phyloP scores from a whole-genome alignment of 352 stramenopile species.

The Phytophthora vignae region DNA sequence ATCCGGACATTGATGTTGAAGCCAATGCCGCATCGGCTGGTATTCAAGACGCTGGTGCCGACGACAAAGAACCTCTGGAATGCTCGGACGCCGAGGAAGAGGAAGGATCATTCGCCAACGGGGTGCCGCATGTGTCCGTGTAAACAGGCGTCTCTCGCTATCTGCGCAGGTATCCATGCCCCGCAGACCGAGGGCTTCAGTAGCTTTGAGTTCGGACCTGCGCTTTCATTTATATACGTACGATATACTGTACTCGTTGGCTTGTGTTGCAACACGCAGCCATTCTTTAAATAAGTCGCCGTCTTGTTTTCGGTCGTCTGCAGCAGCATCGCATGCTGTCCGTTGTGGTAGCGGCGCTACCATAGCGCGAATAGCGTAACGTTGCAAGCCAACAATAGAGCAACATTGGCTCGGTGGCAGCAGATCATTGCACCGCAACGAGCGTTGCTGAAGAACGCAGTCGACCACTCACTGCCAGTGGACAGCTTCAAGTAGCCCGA shows the following conservation, averaged over 20 bases:
- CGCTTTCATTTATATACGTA: slow-evolving; percentile 30
- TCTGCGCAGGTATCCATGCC: slow-evolving; percentile 26
- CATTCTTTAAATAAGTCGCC: background rate
- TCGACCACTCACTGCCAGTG: no score
- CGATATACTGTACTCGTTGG: slow-evolving; percentile 7
- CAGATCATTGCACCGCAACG: background rate
- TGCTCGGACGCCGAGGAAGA: slow-evolving; percentile 69
- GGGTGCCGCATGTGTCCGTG: slow-evolving; percentile 41
- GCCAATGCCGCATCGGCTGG: slow-evolving; percentile 39
- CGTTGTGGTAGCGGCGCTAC: background rate
- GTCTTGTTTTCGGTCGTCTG: slow-evolving; percentile 8
- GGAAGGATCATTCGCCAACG: slow-evolving; percentile 70
- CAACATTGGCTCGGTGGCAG: background rate
- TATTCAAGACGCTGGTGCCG: slow-evolving; percentile 43
- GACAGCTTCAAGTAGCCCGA: slow-evolving; percentile 16
- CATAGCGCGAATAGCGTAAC: background rate
- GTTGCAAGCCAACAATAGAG: background rate
- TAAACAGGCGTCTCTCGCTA: slow-evolving; percentile 21
- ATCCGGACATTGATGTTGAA: slow-evolving; percentile 65
- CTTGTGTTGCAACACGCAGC: slow-evolving; percentile 7
- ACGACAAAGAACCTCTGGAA: slow-evolving; percentile 49
- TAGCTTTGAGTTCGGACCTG: slow-evolving; percentile 21
- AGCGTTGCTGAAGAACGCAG: background rate
- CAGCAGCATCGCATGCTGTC: background rate
- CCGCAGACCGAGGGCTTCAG: slow-evolving; percentile 4